phyloP scores from a whole-genome alignment of 305 asterid genomes.

The Fraxinus platypoda region DNA sequence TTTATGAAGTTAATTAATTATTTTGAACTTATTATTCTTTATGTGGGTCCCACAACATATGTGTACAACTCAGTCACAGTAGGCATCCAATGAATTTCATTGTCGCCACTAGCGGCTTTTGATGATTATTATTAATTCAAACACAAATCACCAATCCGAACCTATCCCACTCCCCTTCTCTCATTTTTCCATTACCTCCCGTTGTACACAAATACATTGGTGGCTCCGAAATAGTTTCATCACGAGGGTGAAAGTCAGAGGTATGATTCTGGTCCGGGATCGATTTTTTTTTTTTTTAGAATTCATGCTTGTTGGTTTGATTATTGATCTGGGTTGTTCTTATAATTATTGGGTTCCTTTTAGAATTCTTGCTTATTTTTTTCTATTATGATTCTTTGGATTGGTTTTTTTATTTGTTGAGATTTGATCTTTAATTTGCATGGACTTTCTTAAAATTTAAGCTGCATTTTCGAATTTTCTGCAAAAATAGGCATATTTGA shows the following conservation, averaged over 20 bases:
- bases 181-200: neutral
- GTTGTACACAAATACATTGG: neutral
- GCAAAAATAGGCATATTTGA: neutral
- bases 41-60: neutral
- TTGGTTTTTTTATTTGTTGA: neutral
- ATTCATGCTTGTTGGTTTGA: neutral
- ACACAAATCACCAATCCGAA: neutral
- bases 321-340: neutral
- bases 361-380: neutral
- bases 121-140: neutral
- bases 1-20: neutral
- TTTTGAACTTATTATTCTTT: neutral
- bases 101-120: neutral
- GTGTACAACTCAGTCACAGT: neutral
- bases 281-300: neutral
- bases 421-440: constrained; percentile 5
- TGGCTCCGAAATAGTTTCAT: neutral
- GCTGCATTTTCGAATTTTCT: neutral
- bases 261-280: neutral
- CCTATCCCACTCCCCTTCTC: neutral
- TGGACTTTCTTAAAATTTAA: neutral
- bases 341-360: neutral
- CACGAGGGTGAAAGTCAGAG: neutral
- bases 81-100: neutral
- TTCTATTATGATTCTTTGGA: neutral